phyloP scores from a whole-genome alignment of 1,284 basidiomycete species.

The Ceratobasidium sp. region DNA sequence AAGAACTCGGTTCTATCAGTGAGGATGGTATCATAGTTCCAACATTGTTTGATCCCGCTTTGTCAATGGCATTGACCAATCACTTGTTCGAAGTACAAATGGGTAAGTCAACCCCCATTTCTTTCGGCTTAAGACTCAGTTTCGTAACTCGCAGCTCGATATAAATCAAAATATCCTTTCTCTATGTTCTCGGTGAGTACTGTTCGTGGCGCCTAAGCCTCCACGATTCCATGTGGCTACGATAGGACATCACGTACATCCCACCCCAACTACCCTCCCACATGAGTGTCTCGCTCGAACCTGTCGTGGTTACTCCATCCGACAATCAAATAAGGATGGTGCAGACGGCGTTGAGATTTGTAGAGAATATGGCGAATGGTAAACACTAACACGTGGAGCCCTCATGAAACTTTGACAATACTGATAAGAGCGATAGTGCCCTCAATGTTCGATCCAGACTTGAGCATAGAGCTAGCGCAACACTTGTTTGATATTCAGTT shows the following conservation, averaged over 20 bases:
- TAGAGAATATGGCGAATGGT: constrained; percentile 1
- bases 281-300: not conserved
- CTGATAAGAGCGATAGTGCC: not conserved
- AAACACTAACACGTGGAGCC: not conserved
- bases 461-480: not conserved
- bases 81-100: constrained; percentile 33
- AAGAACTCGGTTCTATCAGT: no score
- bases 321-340: not conserved
- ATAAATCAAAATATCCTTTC: not conserved
- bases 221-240: no score
- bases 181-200: constrained; percentile 5
- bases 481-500: constrained; percentile 6
- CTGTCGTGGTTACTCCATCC: not conserved
- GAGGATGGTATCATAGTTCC: not conserved
- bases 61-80: constrained; percentile 1
- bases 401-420: no score
- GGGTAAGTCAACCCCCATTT: constrained; percentile 1
- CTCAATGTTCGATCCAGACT: not conserved
- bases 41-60: constrained; percentile 4
- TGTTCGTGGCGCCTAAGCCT: no score
- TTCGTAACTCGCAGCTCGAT: not conserved
- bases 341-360: not conserved
- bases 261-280: not conserved
- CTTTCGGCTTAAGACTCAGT: no score
- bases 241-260: constrained; percentile 6